phyloP scores from a whole-genome alignment of 306 rosid species.

The Quercus engelmannii region DNA sequence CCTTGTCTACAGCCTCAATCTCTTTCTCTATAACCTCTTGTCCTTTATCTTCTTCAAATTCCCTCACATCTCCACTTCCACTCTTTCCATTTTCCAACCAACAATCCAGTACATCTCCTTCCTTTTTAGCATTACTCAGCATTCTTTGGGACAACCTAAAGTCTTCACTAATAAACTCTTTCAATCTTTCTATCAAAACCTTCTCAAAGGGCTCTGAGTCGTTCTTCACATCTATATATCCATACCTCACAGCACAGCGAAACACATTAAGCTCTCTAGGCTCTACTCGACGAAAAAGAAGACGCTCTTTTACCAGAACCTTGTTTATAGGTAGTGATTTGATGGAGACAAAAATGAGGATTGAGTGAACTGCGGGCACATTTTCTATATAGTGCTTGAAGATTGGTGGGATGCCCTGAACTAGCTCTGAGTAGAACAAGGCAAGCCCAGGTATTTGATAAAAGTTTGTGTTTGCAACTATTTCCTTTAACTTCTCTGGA shows the following conservation, averaged over 20 bases:
- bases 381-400: conserved; percentile 66
- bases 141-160: conserved; percentile 5
- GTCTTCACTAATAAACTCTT: conserved; percentile 34
- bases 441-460: conserved; percentile 52
- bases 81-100: too few species aligned
- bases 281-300: conserved; percentile 51
- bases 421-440: conserved; percentile 73
- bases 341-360: conserved; percentile 56
- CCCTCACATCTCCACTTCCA: neutral
- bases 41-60: neutral
- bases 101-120: neutral
- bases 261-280: conserved; percentile 51
- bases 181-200: conserved; percentile 41
- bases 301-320: conserved; percentile 49
- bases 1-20: conserved; percentile 41
- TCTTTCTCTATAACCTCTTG: conserved; percentile 19
- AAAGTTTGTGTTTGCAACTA: conserved; percentile 8
- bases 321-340: conserved; percentile 67
- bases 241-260: conserved; percentile 58
- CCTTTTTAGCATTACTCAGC: neutral
- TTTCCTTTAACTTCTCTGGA: conserved; percentile 36
- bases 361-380: conserved; percentile 65
- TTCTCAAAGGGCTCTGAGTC: conserved; percentile 58
- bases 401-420: conserved; percentile 84
- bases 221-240: conserved; percentile 53